Evolutionary conservation across 2,329 filamentous ascomycete genomes (phyloP).

Genomic region (Botrytis paeoniae): DNA sequence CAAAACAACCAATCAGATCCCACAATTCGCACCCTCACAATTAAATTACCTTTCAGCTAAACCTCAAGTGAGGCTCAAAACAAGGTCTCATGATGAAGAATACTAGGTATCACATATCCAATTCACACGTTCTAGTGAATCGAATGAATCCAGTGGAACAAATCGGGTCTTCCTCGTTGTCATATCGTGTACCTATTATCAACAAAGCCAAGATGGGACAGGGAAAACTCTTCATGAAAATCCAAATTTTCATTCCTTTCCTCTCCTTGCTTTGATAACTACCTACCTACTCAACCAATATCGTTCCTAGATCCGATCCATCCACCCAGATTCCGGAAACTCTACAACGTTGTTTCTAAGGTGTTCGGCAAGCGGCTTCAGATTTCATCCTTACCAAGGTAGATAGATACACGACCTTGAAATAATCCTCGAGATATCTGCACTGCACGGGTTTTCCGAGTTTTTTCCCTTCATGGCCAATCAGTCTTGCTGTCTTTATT

Average conservation of each 20-base stretch:
- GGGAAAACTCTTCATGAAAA: slow-evolving; percentile 3
- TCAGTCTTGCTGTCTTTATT: background rate
- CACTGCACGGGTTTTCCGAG: background rate
- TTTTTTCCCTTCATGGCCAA: background rate
- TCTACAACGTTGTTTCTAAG: background rate
- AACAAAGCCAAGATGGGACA: background rate
- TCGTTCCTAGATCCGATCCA: background rate
- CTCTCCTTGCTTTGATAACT: background rate
- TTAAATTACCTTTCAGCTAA: background rate
- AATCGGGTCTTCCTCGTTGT: background rate
- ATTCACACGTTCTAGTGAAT: background rate
- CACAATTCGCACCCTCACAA: background rate
- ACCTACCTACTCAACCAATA: slow-evolving; percentile 1
- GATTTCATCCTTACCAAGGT: background rate
- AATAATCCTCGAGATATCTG: background rate
- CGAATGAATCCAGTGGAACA: background rate
- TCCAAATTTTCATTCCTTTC: background rate
- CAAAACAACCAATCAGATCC: background rate
- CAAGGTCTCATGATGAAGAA: background rate
- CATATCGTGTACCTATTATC: background rate
- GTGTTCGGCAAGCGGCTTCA: background rate
- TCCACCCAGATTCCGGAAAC: background rate
- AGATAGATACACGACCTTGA: background rate
- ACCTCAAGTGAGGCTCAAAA: slow-evolving; percentile 8
- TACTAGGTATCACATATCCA: background rate